Evolutionary conservation across 805 yeast species (phyloP), one percentile per base, ranked within the genome.

Genomic region (Saccharomycopsis sp.): DNA sequence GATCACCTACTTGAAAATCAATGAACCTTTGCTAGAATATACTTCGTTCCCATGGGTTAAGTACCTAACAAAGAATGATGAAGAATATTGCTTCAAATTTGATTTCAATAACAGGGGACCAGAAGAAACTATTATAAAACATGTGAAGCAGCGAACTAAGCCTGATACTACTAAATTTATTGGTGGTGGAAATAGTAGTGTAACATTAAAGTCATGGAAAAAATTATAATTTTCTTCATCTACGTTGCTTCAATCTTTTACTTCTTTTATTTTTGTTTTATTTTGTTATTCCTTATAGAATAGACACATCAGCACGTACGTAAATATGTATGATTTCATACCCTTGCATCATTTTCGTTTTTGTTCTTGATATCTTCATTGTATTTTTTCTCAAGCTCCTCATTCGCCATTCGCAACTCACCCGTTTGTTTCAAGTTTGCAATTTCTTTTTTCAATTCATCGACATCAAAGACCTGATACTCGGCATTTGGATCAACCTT

Each of bases 21-120:
- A 73, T 20, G 94, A 84, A 54, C 74, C 71, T 4, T 71, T 68
- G 41, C 59, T 82, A 56, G 66, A 72, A 42, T 79, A 79, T 53
- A 77, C 84, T 4, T 74, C 85, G 34, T 83, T 84, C 56, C 89
- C 93, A 0, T 84, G 94, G 94, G 81, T 84, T 1, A 67, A 82
- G 43, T 81, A 83, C 55, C 62, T 71, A 47, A 72, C 74, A 3
- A 51, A 60, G 29, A 73, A 66, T 52, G 68, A 64, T 44, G 63
- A 60, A 9, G 68, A 61, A 31, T 66, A 68, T 28, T 36, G 43
- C 11, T 49, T 49, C 40, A 54, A 54, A 20, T 41, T 51, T 21
- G 51, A 53, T 33, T 45, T 27, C 32, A 49, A 49, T 29, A 22
- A 27, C 14, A 33, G 14, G 24, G 50, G 52, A 3, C 51, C 51